Evolutionary conservation across 495 filamentous ascomycete species (phyloP), one percentile per base, ranked within the genome.

Genomic region (Lindgomyces ingoldianus): DNA sequence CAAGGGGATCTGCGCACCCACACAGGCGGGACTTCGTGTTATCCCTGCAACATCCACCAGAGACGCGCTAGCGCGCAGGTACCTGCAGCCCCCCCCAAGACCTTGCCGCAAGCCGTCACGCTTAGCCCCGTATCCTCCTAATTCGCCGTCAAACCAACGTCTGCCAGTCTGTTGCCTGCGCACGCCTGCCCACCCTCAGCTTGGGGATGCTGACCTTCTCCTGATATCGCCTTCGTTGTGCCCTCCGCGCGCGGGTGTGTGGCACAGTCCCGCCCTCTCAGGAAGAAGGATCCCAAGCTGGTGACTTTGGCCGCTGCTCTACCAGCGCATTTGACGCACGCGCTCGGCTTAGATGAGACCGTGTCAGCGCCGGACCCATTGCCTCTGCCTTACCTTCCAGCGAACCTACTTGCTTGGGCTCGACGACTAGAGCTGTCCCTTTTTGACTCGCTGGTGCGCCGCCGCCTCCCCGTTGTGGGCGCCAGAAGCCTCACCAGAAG

Each of bases 281-380:
- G n/a, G n/a, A n/a, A n/a, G n/a, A n/a, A n/a, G n/a, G n/a, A n/a
- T n/a, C n/a, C n/a, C n/a, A n/a, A n/a, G n/a, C n/a, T n/a, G n/a
- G n/a, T n/a, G n/a, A n/a, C n/a, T n/a, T n/a, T n/a, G n/a, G n/a
- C n/a, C n/a, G 29, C 10, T 56, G 52, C 27, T 52, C n/a, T 21
- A 33, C 26, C 27, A 18, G n/a, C 26, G 24, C 19, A 19, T 44
- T 44, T 14, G 49, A 48, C 26, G 57, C 60, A 64, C 60, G 45
- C 63, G 19, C 55, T 60, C 56, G 18, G 48, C 55, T 60, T 42
- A 60, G 56, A 59, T 58, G 63, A 60, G 53, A 60, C 56, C 63
- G 55, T 66, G 63, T 66, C 63, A 66, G 63, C 56, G 47, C 24
- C 26, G 47, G 39, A 4, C 8, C 4, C 39, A 25, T 18, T 26